Evolutionary conservation across 1,284 basidiomycete species (phyloP).

Genomic region (Pseudozyma sp.): DNA sequence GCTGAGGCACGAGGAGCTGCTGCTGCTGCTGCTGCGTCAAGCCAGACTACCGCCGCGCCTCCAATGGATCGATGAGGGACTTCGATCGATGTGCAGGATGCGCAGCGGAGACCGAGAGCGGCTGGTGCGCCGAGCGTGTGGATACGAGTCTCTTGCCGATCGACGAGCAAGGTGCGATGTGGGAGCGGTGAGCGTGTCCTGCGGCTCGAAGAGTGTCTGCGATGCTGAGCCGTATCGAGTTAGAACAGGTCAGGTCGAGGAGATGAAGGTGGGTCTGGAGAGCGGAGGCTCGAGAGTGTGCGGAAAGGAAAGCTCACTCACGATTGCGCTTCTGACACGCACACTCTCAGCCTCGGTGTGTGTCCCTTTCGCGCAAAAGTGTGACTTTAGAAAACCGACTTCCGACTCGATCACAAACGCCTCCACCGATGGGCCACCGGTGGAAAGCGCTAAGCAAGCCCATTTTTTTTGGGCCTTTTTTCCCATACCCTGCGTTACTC

Average conservation of each 20-base stretch:
- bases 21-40: slow-evolving; percentile 13
- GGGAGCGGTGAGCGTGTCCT: neutral
- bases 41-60: slow-evolving; percentile 24
- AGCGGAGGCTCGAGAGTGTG: neutral
- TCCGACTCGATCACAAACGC: slow-evolving; percentile 39
- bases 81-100: neutral
- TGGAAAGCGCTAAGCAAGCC: slow-evolving; percentile 8
- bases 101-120: neutral
- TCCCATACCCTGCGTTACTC: too few relatives aligned
- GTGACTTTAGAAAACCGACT: slow-evolving; percentile 32
- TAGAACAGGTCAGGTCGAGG: neutral
- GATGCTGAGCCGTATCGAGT: too few relatives aligned
- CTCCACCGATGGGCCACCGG: neutral
- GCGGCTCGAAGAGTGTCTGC: too few relatives aligned
- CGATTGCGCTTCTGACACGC: slow-evolving; percentile 5
- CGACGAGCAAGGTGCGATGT: neutral
- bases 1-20: slow-evolving; percentile 4
- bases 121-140: neutral
- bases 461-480: slow-evolving; percentile 11
- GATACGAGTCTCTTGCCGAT: neutral
- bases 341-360: slow-evolving; percentile 2
- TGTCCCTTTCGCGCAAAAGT: neutral
- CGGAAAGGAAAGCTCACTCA: neutral
- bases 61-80: neutral
- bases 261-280: neutral